phyloP scores from a whole-genome alignment of 805 yeast species.

The Jamesozyma hellenica region DNA sequence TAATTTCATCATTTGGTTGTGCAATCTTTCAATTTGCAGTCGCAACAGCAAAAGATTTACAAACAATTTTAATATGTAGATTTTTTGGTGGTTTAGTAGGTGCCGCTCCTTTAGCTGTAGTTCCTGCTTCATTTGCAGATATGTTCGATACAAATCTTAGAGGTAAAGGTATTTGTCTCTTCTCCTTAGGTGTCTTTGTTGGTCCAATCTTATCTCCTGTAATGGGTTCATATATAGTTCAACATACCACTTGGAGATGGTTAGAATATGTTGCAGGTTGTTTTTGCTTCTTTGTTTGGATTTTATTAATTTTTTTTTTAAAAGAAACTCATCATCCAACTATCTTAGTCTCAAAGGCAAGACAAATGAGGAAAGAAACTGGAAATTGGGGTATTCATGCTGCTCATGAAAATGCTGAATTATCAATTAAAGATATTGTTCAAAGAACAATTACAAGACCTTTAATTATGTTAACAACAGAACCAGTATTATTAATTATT shows the following conservation, averaged over 20 bases:
- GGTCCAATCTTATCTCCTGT: slow-evolving; percentile 86
- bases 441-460: slow-evolving; percentile 63
- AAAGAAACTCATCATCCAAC: slow-evolving; percentile 69
- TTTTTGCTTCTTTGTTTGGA: slow-evolving; percentile 34
- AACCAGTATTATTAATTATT: slow-evolving; percentile 62
- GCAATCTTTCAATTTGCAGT: slow-evolving; percentile 59
- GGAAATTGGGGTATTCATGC: slow-evolving; percentile 82
- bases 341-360: slow-evolving; percentile 54
- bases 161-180: slow-evolving; percentile 69
- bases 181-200: slow-evolving; percentile 60
- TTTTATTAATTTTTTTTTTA: slow-evolving; percentile 33
- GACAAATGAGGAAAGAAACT: slow-evolving; percentile 49
- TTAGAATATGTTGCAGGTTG: slow-evolving; percentile 62
- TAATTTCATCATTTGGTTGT: slow-evolving; percentile 48
- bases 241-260: slow-evolving; percentile 78
- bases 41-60: slow-evolving; percentile 69
- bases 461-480: slow-evolving; percentile 50
- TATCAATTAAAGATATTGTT: slow-evolving; percentile 48
- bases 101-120: slow-evolving; percentile 77
- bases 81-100: slow-evolving; percentile 76
- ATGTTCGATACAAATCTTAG: slow-evolving; percentile 55
- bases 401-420: slow-evolving; percentile 55
- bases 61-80: slow-evolving; percentile 66
- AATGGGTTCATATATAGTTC: slow-evolving; percentile 58
- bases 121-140: slow-evolving; percentile 82